Base-by-base conservation (phyloP, 2,329 filamentous ascomycete species). In the Fusarium lyarnte region DNA sequence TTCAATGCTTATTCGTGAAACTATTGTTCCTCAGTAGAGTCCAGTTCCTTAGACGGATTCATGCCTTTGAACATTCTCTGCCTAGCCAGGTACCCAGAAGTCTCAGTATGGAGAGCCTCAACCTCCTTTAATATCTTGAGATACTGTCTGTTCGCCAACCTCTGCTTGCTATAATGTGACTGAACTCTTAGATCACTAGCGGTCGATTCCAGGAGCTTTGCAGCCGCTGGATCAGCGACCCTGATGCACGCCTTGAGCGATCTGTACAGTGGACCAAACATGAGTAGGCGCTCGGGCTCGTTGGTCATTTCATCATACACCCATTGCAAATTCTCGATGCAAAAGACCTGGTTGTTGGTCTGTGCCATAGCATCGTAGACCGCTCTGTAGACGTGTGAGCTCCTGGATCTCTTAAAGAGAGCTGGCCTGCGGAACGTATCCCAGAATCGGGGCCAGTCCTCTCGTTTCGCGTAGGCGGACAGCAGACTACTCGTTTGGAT, bases 361-460 rank as follows among this genome's bases (percentile, higher is more conserved):
- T 81, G 77, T 2, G 86, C 85, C 58, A 90, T 83, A 33, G 83
- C 77, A 19, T 78, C 72, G 76, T 89, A 91, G 31, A 90, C 81
- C 38, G 86, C 81, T 7, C 81, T 79, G 76, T 93, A 93, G 70
- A 91, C 83, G 21, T 78, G 77, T n/a, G 82, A 76, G 1, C 87
- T 85, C 25, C 91, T 87, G 3, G 83, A 74, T 13, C 79, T 77
- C 42, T 84, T 80, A 72, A 86, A 85, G 43, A 86, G 83, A 19
- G 90, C 81, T 8, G 88, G 85, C 62, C 85, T 83, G 60, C 86
- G 85, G 85, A 91, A 93, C 14, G 85, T 77, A 25, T 88, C 84
- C 90, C 89, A 92, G 75, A 93, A 89, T 10, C 83, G 82, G 21
- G 85, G 78, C 85, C 89, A 91, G 71, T 89, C 81, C 23, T 78